Percentiles rank a stretch among this genome's conserved stretches.
Evolutionary conservation across 2,329 filamentous ascomycete species (phyloP).

Genomic region (Teratosphaeria pseudoeucalypti): DNA sequence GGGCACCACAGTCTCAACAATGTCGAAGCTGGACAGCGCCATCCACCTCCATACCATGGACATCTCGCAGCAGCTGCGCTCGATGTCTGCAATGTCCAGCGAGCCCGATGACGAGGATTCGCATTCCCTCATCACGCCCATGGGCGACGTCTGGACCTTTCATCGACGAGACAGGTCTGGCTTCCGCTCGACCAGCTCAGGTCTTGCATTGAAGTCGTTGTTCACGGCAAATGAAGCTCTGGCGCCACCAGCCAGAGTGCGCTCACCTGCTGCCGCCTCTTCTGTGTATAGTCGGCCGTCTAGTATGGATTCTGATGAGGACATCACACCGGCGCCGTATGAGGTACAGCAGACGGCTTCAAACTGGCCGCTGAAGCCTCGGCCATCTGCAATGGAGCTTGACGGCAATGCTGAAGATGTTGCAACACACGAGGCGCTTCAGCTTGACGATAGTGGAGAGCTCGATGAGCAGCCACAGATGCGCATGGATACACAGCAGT

Average conservation of each 20-base stretch:
- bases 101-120: constrained; percentile 6
- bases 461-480: background rate
- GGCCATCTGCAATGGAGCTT: background rate
- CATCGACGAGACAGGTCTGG: constrained; percentile 9
- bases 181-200: background rate
- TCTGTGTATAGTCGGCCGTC: constrained; percentile 31
- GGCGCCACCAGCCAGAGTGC: background rate
- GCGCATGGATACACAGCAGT: background rate
- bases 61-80: constrained; percentile 36
- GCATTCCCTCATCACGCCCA: background rate
- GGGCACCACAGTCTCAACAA: background rate
- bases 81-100: constrained; percentile 29
- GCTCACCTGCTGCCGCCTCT: constrained; percentile 15
- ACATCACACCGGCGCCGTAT: background rate
- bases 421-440: background rate
- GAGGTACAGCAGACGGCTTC: background rate
- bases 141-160: constrained; percentile 9
- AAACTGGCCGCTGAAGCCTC: background rate
- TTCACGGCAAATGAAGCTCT: background rate
- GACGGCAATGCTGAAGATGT: background rate
- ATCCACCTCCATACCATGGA: constrained; percentile 35
- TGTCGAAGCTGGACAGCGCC: constrained; percentile 1
- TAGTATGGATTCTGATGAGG: constrained; percentile 5
- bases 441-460: background rate
- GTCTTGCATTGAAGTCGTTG: background rate